Conservation (phyloP, 805 yeast genomes). For the Pichia pseudocactophila region DNA sequence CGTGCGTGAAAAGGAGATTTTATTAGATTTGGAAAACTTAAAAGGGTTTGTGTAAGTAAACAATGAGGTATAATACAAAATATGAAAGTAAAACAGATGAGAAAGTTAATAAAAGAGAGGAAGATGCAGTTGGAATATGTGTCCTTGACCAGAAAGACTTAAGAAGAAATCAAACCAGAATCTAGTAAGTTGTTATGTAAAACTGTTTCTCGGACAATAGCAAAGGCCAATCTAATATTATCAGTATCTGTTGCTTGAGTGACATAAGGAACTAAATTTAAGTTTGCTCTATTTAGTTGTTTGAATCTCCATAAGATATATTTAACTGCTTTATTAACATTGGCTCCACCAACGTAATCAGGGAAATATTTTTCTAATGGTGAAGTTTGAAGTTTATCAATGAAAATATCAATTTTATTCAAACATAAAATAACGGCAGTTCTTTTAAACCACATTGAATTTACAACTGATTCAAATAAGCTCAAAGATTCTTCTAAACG, state of each 20-base stretch:
- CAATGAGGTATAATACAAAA: not conserved
- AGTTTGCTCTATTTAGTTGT: conserved; percentile 72
- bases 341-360: conserved; percentile 85
- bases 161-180: conserved; percentile 36
- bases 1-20: too few species aligned
- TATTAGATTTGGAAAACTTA: too few species aligned
- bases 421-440: conserved; percentile 80
- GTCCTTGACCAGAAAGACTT: too few species aligned
- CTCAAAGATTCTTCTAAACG: conserved; percentile 75
- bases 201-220: conserved; percentile 50
- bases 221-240: conserved; percentile 71
- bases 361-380: conserved; percentile 82
- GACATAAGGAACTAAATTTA: conserved; percentile 80
- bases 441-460: conserved; percentile 86
- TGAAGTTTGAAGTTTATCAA: conserved; percentile 71
- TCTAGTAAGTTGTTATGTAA: conserved; percentile 47
- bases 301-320: conserved; percentile 87
- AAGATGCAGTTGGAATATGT: too few species aligned
- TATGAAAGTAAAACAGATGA: not conserved
- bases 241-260: conserved; percentile 94
- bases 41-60: too few species aligned
- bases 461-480: conserved; percentile 82
- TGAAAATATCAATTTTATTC: conserved; percentile 85
- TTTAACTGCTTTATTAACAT: conserved; percentile 83
- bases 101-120: too few species aligned